These are phyloP conservation scores for Wallacemonas sp. DNA, from an alignment of 208 protist genomes.

Conservation along the genomic window DNA sequence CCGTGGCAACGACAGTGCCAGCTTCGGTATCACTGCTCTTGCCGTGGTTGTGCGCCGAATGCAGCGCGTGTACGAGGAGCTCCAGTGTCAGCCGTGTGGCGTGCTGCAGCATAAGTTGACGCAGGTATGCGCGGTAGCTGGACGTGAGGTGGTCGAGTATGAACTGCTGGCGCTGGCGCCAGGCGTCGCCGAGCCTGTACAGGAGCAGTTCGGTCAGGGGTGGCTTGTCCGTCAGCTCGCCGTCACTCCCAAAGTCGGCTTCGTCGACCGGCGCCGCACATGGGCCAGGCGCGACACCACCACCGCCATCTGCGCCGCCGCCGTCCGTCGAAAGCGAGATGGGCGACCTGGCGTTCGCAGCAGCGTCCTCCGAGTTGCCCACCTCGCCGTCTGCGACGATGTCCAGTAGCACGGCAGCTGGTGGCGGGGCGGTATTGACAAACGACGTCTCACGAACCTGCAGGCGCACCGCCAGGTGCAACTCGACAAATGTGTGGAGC, in stretches of 20 bases:
- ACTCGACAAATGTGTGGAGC: slow-evolving; percentile 32
- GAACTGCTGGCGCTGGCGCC: slow-evolving; percentile 27
- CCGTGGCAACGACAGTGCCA: too few species aligned
- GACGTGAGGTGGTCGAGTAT: slow-evolving; percentile 30
- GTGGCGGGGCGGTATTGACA: slow-evolving; percentile 36
- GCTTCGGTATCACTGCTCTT: not conserved
- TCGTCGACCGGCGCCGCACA: slow-evolving; percentile 39
- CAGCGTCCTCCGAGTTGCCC: slow-evolving; percentile 39
- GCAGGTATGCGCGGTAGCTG: slow-evolving; percentile 32
- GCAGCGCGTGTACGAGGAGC: slow-evolving; percentile 16
- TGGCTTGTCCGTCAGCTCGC: slow-evolving; percentile 48
- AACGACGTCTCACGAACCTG: slow-evolving; percentile 29
- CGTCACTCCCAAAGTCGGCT: slow-evolving; percentile 66
- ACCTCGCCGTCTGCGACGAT: slow-evolving; percentile 54
- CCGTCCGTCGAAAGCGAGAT: too few species aligned
- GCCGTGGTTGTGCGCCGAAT: not conserved
- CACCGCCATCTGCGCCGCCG: too few species aligned
- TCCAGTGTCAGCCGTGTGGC: slow-evolving; percentile 27
- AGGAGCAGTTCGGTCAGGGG: too few species aligned
- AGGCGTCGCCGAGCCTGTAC: slow-evolving; percentile 20
- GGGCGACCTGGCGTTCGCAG: too few species aligned
- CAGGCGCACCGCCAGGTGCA: slow-evolving; percentile 41
- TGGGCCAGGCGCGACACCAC: too few species aligned
- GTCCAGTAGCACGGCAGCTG: slow-evolving; percentile 31
- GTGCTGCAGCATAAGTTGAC: slow-evolving; percentile 35